These are phyloP conservation scores for Saprolegnia parasitica DNA, from an alignment of 352 stramenopile species.

Conservation along the genomic window DNA sequence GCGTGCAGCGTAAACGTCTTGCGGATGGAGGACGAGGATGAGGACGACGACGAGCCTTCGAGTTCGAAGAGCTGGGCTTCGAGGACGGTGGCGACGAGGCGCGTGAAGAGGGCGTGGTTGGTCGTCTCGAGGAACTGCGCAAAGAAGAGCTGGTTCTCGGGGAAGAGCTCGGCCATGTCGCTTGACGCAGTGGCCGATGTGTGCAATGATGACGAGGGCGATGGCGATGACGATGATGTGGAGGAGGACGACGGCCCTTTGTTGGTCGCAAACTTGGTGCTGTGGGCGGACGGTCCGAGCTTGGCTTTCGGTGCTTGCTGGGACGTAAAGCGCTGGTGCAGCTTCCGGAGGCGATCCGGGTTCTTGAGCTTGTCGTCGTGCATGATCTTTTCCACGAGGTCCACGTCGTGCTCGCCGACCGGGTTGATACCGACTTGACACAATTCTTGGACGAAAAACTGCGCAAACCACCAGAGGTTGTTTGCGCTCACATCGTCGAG, in stretches of 20 bases:
- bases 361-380: slow-evolving; percentile 60
- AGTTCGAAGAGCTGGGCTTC: slow-evolving; percentile 45
- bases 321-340: slow-evolving; percentile 55
- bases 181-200: slow-evolving; percentile 32
- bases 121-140: slow-evolving; percentile 61
- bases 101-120: slow-evolving; percentile 59
- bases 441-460: slow-evolving; percentile 68
- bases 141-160: slow-evolving; percentile 72
- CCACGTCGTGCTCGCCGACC: slow-evolving; percentile 63
- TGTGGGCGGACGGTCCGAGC: neutral
- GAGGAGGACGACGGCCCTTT: too few species aligned
- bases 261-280: neutral
- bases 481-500: slow-evolving; percentile 42
- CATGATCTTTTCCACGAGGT: slow-evolving; percentile 68
- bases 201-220: too few species aligned
- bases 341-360: slow-evolving; percentile 55
- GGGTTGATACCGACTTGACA: slow-evolving; percentile 62
- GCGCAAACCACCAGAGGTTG: slow-evolving; percentile 73
- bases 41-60: slow-evolving; percentile 8
- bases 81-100: slow-evolving; percentile 54
- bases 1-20: slow-evolving; percentile 59
- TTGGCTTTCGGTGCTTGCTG: neutral
- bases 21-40: slow-evolving; percentile 35
- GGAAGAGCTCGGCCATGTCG: slow-evolving; percentile 37
- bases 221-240: too few species aligned